These are phyloP conservation scores for Coemansia sp. DNA, from an alignment of 192 early-diverging fungal species.

Conservation along the genomic window DNA sequence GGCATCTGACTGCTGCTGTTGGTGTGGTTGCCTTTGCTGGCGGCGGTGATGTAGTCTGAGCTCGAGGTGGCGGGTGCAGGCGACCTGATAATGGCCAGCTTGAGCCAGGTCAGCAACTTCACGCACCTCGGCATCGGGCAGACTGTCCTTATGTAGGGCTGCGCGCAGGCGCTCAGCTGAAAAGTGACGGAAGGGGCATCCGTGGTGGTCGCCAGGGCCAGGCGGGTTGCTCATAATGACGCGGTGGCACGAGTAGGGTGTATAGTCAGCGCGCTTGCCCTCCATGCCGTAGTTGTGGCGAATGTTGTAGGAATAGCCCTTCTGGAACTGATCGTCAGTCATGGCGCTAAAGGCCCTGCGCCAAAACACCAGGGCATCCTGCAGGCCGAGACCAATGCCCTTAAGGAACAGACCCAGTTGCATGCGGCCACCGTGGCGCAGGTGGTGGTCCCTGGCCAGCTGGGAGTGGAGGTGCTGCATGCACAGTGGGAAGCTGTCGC, in stretches of 20 bases:
- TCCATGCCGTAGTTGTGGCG: slow-evolving; percentile 96
- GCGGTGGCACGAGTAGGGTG: slow-evolving; percentile 80
- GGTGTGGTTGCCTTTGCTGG: slow-evolving; percentile 12
- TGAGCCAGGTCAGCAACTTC: slow-evolving; percentile 70
- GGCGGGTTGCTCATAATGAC: slow-evolving; percentile 85
- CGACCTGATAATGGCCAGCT: slow-evolving; percentile 87
- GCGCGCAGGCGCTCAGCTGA: slow-evolving; percentile 64
- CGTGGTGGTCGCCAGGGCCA: slow-evolving; percentile 84
- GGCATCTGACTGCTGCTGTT: slow-evolving; percentile 5
- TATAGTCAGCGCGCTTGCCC: slow-evolving; percentile 82
- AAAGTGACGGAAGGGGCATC: slow-evolving; percentile 93
- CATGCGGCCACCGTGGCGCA: slow-evolving; percentile 86
- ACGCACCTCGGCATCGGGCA: slow-evolving; percentile 62
- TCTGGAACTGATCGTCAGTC: slow-evolving; percentile 90
- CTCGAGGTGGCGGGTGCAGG: slow-evolving; percentile 91
- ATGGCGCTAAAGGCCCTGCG: slow-evolving; percentile 75
- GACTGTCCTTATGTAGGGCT: slow-evolving; percentile 61
- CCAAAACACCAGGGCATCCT: slow-evolving; percentile 94
- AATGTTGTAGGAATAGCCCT: slow-evolving; percentile 93
- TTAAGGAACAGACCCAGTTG: slow-evolving; percentile 96
- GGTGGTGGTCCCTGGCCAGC: slow-evolving; percentile 75
- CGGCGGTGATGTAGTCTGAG: slow-evolving; percentile 53
- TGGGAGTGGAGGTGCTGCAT: slow-evolving; percentile 82
- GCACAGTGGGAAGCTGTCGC: slow-evolving; percentile 84
- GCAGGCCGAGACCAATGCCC: slow-evolving; percentile 84